These are phyloP conservation scores for Plasmopara muralis DNA, from an alignment of 352 stramenopile species.

Conservation along the genomic window DNA sequence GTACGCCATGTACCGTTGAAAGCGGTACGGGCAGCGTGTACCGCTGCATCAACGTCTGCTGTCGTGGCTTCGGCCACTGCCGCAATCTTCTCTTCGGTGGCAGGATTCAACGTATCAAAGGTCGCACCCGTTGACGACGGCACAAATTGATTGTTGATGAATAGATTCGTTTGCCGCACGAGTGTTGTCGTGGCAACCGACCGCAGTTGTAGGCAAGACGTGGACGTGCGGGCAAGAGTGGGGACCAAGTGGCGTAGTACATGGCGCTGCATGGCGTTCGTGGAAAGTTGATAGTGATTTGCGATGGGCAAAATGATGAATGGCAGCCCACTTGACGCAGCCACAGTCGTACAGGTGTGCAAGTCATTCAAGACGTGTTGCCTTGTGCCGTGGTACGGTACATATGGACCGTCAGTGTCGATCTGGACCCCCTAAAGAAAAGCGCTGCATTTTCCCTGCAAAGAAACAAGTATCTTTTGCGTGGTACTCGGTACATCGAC, in stretches of 20 bases:
- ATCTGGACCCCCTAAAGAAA: too few species aligned
- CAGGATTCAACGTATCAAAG: constrained; percentile 71
- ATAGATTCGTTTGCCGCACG: constrained; percentile 63
- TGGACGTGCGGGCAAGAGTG: constrained; percentile 12
- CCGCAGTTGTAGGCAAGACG: constrained; percentile 18
- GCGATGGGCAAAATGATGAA: constrained; percentile 16
- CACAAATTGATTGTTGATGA: constrained; percentile 85
- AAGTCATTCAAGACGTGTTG: too few species aligned
- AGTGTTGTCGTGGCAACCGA: constrained; percentile 29
- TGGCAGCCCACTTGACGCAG: constrained; percentile 2
- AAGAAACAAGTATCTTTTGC: too few species aligned
- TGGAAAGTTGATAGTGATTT: constrained; percentile 9
- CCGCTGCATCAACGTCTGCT: constrained; percentile 60
- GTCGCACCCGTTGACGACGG: constrained; percentile 49
- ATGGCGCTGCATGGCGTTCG: constrained; percentile 34
- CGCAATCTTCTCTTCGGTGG: constrained; percentile 67
- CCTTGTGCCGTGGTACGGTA: too few species aligned
- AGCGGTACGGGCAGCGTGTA: constrained; percentile 49
- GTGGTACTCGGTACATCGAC: too few species aligned
- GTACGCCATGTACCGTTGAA: constrained; percentile 64
- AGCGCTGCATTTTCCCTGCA: too few species aligned
- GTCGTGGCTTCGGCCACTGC: constrained; percentile 45
- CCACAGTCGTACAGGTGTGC: too few species aligned
- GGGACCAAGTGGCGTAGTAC: constrained; percentile 32
- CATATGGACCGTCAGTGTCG: too few species aligned